Evolutionary conservation across 805 yeast genomes (phyloP).

Genomic region (Saccharomycopsis selenospora): DNA sequence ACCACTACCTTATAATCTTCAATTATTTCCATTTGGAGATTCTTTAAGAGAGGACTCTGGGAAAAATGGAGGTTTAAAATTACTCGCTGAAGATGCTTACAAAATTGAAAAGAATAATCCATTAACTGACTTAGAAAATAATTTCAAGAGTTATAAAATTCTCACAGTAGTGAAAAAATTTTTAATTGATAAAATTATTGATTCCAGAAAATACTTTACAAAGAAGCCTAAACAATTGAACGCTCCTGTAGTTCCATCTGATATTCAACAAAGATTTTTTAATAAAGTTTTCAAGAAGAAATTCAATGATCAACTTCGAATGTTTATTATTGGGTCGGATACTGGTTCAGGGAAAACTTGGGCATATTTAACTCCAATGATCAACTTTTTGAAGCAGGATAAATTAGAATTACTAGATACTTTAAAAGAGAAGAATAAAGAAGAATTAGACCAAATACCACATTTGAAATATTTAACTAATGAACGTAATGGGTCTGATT

Average conservation of each 20-base stretch:
- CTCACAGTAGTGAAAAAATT: neutral
- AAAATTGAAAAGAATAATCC: neutral
- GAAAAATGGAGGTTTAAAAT: neutral
- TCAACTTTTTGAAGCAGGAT: slow-evolving; percentile 60
- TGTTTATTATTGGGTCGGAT: slow-evolving; percentile 85
- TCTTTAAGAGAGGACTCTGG: neutral
- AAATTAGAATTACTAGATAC: slow-evolving; percentile 34
- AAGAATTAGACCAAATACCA: neutral
- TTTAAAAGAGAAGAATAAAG: slow-evolving; percentile 32
- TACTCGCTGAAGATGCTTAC: neutral
- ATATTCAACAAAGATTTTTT: neutral
- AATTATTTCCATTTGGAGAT: neutral
- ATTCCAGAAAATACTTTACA: neutral
- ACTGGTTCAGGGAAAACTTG: slow-evolving; percentile 97
- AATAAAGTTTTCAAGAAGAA: neutral
- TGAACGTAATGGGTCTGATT: neutral
- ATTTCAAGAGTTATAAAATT: neutral
- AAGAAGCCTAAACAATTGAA: neutral
- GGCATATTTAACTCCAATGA: slow-evolving; percentile 74
- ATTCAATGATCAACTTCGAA: slow-evolving; percentile 35
- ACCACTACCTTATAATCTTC: neutral
- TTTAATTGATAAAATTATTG: neutral
- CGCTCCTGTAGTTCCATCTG: neutral
- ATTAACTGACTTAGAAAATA: neutral
- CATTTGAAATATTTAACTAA: neutral